Conservation (phyloP, 129 eudicot species). For the Ambrosia artemisiifolia region DNA sequence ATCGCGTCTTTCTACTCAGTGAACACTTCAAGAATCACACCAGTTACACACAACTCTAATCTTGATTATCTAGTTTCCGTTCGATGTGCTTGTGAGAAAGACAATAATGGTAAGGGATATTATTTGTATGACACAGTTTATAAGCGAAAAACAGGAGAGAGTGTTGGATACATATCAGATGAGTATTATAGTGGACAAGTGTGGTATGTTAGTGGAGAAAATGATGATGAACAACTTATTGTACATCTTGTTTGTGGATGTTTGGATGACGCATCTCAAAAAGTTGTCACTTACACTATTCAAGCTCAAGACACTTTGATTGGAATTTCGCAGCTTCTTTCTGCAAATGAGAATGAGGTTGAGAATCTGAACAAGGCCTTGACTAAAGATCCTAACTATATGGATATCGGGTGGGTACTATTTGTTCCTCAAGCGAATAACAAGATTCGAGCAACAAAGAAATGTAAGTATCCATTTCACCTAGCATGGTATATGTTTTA, state of each 20-base stretch:
- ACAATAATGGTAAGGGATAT: conserved; percentile 15
- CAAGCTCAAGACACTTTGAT: conserved; percentile 33
- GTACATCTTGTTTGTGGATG: conserved; percentile 38
- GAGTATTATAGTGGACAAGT: conserved; percentile 40
- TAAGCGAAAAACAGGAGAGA: conserved; percentile 28
- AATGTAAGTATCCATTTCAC: conserved; percentile 22
- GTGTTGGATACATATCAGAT: conserved; percentile 20
- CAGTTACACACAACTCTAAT: conserved; percentile 26
- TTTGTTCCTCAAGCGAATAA: conserved; percentile 40
- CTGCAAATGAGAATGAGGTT: conserved; percentile 36
- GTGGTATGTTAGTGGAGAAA: conserved; percentile 28
- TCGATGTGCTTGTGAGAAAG: conserved; percentile 33
- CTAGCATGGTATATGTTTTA: not conserved
- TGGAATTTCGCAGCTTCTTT: conserved; percentile 27
- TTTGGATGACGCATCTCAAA: conserved; percentile 19
- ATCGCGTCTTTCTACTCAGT: conserved; percentile 37
- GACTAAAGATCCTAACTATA: conserved; percentile 37
- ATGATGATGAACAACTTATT: conserved; percentile 16
- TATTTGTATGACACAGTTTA: conserved; percentile 31
- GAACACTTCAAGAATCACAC: conserved; percentile 34
- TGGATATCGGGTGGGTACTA: conserved; percentile 45
- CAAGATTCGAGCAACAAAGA: conserved; percentile 24
- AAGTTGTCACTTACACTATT: conserved; percentile 35
- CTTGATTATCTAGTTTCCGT: conserved; percentile 32
- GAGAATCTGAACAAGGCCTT: conserved; percentile 32